Evolutionary conservation across 306 rosid species (phyloP), one percentile per base, ranked within the genome.

Genomic region (Quercus dentata): DNA sequence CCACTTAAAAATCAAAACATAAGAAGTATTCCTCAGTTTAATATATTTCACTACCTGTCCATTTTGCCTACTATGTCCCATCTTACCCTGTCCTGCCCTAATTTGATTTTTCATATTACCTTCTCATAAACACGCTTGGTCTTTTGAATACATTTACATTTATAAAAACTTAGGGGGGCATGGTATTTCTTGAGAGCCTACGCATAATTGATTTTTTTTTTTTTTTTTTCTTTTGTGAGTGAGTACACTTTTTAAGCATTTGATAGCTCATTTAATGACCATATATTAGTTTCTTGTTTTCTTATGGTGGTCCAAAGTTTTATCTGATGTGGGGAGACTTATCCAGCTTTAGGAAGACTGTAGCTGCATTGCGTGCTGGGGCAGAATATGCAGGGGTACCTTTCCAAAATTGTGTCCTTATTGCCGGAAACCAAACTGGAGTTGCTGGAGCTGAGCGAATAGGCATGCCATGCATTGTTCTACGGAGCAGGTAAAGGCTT

Each of bases 381-480:
- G 97, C 99, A 14, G 99, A 95, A 84, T 78, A 28, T 86, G 92
- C 92, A 4, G 86, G 91, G 59, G 18, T 82, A 75, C 91, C 98
- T 62, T 87, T 90, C 78, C 17, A 83, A 84, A 81, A 87, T 69
- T 95, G 97, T 74, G 87, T 95, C 83, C 93, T 95, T 31, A 75
- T 95, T 80, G 96, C 99, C 44, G 99, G 99, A 89, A 92, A 92
- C 88, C 92, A 91, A 78, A 79, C 90, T 77, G 97, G 99, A 68
- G 89, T 90, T 31, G 84, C 76, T 73, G 98, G 94, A 80, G 99
- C 98, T 73, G 86, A 76, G 71, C 87, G 79, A 73, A 91, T 90
- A 56, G 98, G 94, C 78, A 95, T 92, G 96, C 97, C 97, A 12
- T 90, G 98, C 61, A 83, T 90, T 80, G 93, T 93, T 79, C 61